A percentile compares a stretch with the other conserved stretches of the same genome.
phyloP scores from a whole-genome alignment of 805 yeast genomes.

The Saturnispora hagleri region DNA sequence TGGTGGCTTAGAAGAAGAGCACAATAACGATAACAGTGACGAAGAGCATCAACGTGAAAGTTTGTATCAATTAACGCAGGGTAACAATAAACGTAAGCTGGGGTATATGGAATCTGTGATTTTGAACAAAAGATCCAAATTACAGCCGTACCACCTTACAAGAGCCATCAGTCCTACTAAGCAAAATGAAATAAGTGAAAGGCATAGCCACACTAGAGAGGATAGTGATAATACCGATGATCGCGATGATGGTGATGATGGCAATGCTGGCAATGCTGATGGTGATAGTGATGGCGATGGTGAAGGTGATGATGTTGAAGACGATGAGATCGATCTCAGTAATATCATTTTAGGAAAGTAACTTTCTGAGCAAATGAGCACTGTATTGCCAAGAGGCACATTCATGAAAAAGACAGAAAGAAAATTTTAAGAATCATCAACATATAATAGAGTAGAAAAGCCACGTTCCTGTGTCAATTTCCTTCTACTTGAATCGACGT shows the following conservation, averaged over 20 bases:
- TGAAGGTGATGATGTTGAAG: not conserved
- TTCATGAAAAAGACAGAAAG: not conserved
- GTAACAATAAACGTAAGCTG: not conserved
- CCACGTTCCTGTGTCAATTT: not conserved
- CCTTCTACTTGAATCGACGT: not conserved
- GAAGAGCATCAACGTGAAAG: not conserved
- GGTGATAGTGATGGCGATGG: conserved; percentile 6
- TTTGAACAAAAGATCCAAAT: not conserved
- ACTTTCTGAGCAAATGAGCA: not conserved
- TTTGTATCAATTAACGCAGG: not conserved
- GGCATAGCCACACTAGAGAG: no score
- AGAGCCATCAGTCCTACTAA: not conserved
- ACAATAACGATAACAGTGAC: conserved; percentile 4
- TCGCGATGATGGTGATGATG: not conserved
- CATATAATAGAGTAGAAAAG: not conserved
- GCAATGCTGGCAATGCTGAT: not conserved
- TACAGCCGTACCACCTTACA: not conserved
- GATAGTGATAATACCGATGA: no score
- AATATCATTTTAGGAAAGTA: conserved; percentile 6
- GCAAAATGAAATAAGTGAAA: not conserved
- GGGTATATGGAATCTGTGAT: not conserved
- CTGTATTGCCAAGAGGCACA: not conserved
- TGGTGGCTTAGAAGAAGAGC: not conserved
- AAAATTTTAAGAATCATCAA: not conserved
- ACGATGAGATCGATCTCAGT: conserved; percentile 1